Evolutionary conservation across 2,329 filamentous ascomycete species (phyloP).

Genomic region (Penicillium expansum): DNA sequence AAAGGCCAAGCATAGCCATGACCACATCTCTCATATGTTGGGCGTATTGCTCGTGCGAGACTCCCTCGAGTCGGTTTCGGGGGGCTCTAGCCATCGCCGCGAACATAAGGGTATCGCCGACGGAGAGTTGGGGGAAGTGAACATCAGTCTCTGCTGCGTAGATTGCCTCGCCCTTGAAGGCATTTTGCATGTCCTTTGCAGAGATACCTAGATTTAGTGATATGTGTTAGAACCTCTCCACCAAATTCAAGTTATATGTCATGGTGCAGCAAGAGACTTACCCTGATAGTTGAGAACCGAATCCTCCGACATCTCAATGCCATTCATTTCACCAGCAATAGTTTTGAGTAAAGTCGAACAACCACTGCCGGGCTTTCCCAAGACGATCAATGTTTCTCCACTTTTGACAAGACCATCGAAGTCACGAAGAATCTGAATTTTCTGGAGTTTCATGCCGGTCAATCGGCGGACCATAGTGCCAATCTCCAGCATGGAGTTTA

Average conservation of each 20-base stretch:
- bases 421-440: not conserved
- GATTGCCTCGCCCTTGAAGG: constrained; percentile 70
- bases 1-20: constrained; percentile 27
- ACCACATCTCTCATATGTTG: constrained; percentile 9
- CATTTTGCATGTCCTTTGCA: constrained; percentile 53
- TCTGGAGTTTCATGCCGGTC: not conserved
- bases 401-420: not conserved
- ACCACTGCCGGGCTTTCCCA: constrained; percentile 15
- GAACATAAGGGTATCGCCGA: constrained; percentile 71
- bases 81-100: constrained; percentile 12
- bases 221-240: constrained; percentile 50
- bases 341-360: constrained; percentile 81
- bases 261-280: not conserved
- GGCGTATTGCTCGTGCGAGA: constrained; percentile 1
- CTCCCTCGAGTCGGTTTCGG: not conserved
- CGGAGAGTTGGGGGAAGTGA: constrained; percentile 70
- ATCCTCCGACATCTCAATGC: constrained; percentile 64
- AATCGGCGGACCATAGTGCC: not conserved
- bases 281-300: constrained; percentile 75
- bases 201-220: constrained; percentile 61
- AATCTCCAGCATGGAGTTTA: constrained; percentile 49
- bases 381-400: constrained; percentile 1
- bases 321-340: constrained; percentile 73
- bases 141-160: constrained; percentile 78
- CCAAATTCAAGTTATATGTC: not conserved